These are phyloP conservation scores for Albugo laibachii DNA, from an alignment of 352 stramenopile species.

Conservation along the genomic window DNA sequence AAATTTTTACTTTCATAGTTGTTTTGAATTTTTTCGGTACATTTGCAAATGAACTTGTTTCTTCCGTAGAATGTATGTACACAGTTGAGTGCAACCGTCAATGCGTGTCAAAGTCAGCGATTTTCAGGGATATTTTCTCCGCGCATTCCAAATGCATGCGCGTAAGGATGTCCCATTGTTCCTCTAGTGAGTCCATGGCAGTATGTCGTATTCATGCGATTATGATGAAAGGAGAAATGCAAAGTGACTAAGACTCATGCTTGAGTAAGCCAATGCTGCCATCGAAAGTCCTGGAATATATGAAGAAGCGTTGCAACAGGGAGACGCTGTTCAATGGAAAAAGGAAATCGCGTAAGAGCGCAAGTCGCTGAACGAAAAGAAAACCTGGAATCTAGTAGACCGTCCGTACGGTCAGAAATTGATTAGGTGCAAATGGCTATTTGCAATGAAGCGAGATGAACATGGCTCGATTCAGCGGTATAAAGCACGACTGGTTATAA, in stretches of 20 bases:
- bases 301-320: constrained; percentile 1
- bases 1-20: too few species aligned
- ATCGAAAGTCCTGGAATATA: not conserved
- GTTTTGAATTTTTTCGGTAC: too few species aligned
- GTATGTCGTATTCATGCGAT: too few species aligned
- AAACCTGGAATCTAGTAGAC: not conserved
- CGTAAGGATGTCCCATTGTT: too few species aligned
- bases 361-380: not conserved
- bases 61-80: too few species aligned
- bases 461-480: constrained; percentile 1
- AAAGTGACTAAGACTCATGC: not conserved
- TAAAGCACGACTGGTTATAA: constrained; percentile 6
- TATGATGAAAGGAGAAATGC: not conserved
- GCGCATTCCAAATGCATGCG: too few species aligned
- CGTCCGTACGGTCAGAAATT: constrained; percentile 1
- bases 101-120: too few species aligned
- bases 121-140: too few species aligned
- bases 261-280: not conserved
- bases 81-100: too few species aligned
- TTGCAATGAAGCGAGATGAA: constrained; percentile 1
- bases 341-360: not conserved
- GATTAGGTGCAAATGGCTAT: constrained; percentile 5
- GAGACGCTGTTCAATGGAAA: constrained; percentile 1
- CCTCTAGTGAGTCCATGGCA: too few species aligned
- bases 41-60: too few species aligned